Conservation (phyloP, 108 stramenopile species). For the Skeletonema costatum region DNA sequence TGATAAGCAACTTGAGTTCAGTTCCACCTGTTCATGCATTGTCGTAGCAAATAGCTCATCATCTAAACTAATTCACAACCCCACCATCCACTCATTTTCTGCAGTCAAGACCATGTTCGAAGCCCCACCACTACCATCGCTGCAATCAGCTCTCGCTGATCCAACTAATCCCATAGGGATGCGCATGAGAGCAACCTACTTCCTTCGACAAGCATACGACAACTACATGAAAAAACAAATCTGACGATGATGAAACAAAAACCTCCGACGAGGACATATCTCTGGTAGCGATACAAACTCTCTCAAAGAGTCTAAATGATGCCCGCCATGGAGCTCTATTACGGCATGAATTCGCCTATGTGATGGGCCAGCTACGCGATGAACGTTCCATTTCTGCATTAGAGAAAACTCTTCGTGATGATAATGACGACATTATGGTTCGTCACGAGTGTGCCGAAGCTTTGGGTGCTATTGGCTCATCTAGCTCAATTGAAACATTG, state of each 20-base stretch:
- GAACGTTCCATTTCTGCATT: conserved; percentile 55
- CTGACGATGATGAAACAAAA: conserved; percentile 1
- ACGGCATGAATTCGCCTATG: conserved; percentile 98
- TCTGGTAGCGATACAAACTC: conserved; percentile 42
- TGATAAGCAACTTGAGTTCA: too few species aligned
- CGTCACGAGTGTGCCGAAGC: conserved; percentile 98
- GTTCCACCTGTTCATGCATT: too few species aligned
- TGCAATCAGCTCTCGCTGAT: conserved; percentile 51
- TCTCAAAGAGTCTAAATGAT: conserved; percentile 54
- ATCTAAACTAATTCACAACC: too few species aligned
- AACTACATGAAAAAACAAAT: conserved; percentile 37
- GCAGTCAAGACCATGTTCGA: conserved; percentile 45
- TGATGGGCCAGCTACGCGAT: conserved; percentile 94
- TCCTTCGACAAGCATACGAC: conserved; percentile 55
- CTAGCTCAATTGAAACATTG: conserved; percentile 47
- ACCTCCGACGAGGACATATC: conserved; percentile 25
- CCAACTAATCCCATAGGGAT: conserved; percentile 80
- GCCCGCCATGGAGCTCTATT: conserved; percentile 83
- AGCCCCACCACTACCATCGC: conserved; percentile 57
- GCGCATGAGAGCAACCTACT: conserved; percentile 92
- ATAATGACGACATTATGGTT: conserved; percentile 90
- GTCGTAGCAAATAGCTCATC: too few species aligned
- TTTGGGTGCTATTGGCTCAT: conserved; percentile 80
- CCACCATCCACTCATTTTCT: too few species aligned
- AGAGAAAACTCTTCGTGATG: conserved; percentile 52